phyloP scores from a whole-genome alignment of 768 basidiomycete species.

The Psilocybe subaeruginosa region DNA sequence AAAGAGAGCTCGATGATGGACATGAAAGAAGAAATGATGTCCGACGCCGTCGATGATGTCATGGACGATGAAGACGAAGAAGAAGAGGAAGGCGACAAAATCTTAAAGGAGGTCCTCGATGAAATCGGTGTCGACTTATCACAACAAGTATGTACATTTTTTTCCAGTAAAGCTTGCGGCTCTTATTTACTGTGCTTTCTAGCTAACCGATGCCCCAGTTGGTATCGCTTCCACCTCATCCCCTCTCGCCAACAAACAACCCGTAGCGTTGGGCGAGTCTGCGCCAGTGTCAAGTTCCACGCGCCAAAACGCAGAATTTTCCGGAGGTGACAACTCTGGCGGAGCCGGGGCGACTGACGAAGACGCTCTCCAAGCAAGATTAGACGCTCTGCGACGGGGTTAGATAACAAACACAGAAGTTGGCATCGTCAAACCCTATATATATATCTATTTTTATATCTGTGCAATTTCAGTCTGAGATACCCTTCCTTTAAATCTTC shows the following conservation, averaged over 20 bases:
- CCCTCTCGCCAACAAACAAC: constrained; percentile 66
- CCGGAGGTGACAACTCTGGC: constrained; percentile 39
- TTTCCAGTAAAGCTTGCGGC: background rate
- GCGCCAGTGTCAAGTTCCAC: constrained; percentile 39
- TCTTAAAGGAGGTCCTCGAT: constrained; percentile 93
- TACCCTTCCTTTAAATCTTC: constrained; percentile 39
- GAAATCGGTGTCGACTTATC: constrained; percentile 94
- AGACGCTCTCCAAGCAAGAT: constrained; percentile 90
- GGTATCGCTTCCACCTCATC: constrained; percentile 65
- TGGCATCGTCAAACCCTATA: background rate
- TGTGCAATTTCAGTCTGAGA: background rate
- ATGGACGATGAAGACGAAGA: constrained; percentile 98
- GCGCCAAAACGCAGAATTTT: constrained; percentile 32
- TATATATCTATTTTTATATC: background rate
- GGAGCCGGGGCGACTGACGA: constrained; percentile 67
- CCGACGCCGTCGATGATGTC: constrained; percentile 95
- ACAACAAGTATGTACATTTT: constrained; percentile 62
- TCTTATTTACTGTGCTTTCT: constrained; percentile 16
- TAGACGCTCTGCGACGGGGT: constrained; percentile 86
- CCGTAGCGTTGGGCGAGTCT: constrained; percentile 85
- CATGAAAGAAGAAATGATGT: constrained; percentile 99
- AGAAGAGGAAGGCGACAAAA: constrained; percentile 94
- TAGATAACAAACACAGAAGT: constrained; percentile 25
- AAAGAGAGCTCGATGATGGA: constrained; percentile 98
- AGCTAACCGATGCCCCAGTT: constrained; percentile 87